phyloP scores from a whole-genome alignment of 208 protist species.

The Histomonas meleagridis region DNA sequence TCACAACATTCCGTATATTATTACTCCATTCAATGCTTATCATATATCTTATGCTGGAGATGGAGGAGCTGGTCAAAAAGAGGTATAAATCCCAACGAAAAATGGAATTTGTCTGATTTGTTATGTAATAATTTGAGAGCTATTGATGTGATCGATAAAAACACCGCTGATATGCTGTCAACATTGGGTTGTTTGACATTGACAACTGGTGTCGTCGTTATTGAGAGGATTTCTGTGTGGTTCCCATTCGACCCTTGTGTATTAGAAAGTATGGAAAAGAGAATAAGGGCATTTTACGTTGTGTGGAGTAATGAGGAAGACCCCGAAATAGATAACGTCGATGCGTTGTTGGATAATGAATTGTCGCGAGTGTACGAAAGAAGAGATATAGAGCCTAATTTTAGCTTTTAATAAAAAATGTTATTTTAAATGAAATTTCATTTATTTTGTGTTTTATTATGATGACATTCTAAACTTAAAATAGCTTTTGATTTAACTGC shows the following conservation, averaged over 20 bases:
- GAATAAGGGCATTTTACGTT: not conserved
- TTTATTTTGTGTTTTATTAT: too few species aligned
- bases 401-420: too few species aligned
- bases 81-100: not conserved
- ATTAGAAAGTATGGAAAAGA: not conserved
- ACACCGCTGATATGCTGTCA: not conserved
- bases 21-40: not conserved
- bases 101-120: not conserved
- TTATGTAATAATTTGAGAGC: not conserved
- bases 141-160: not conserved
- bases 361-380: not conserved
- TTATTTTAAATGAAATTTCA: too few species aligned
- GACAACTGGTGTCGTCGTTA: not conserved
- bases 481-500: too few species aligned
- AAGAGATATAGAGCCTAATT: too few species aligned
- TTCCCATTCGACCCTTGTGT: conserved; percentile 10
- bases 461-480: too few species aligned
- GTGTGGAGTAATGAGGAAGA: not conserved
- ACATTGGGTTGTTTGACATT: not conserved
- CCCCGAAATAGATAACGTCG: not conserved
- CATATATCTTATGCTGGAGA: not conserved
- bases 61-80: not conserved
- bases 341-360: not conserved
- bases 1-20: not conserved
- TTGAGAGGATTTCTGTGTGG: not conserved